A percentile compares a stretch with the other conserved stretches of the same genome.
Conservation (phyloP, 768 basidiomycete genomes). For the Mycena belliarum region DNA sequence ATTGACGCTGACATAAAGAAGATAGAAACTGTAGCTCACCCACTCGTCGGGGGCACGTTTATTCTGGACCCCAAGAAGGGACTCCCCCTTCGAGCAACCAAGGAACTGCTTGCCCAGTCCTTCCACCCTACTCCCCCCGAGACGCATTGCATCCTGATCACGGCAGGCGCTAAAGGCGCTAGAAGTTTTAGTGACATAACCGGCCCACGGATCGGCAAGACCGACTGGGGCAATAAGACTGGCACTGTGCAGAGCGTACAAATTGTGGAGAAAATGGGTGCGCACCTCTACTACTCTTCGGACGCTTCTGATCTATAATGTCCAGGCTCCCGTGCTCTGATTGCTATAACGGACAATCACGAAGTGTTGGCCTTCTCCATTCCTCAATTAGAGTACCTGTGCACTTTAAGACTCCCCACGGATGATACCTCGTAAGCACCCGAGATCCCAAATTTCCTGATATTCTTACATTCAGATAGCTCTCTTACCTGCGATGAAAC, state of each 20-base stretch:
- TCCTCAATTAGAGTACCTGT: slow-evolving; percentile 59
- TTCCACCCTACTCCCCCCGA: slow-evolving; percentile 25
- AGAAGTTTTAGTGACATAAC: slow-evolving; percentile 57
- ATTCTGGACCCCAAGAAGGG: slow-evolving; percentile 53
- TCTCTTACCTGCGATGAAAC: slow-evolving; percentile 46
- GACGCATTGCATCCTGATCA: slow-evolving; percentile 42
- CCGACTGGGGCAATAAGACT: slow-evolving; percentile 59
- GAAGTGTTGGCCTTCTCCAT: slow-evolving; percentile 60
- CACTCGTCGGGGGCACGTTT: slow-evolving; percentile 50
- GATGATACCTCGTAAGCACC: slow-evolving; percentile 36
- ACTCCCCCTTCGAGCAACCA: slow-evolving; percentile 37
- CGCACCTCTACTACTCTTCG: slow-evolving; percentile 18
- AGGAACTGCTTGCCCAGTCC: slow-evolving; percentile 41
- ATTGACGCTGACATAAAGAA: slow-evolving; percentile 34
- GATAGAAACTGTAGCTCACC: slow-evolving; percentile 42
- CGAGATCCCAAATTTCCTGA: slow-evolving; percentile 1
- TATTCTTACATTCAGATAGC: slow-evolving; percentile 28
- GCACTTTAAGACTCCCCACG: slow-evolving; percentile 42
- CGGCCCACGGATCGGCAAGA: slow-evolving; percentile 67
- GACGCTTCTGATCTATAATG: background rate
- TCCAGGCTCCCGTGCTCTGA: slow-evolving; percentile 54
- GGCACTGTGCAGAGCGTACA: slow-evolving; percentile 53
- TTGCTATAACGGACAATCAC: slow-evolving; percentile 53
- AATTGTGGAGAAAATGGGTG: slow-evolving; percentile 65
- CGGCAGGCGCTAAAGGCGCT: slow-evolving; percentile 59